Evolutionary conservation across 148 eudicot genomes (phyloP).

Genomic region (Agrostemma githago): DNA sequence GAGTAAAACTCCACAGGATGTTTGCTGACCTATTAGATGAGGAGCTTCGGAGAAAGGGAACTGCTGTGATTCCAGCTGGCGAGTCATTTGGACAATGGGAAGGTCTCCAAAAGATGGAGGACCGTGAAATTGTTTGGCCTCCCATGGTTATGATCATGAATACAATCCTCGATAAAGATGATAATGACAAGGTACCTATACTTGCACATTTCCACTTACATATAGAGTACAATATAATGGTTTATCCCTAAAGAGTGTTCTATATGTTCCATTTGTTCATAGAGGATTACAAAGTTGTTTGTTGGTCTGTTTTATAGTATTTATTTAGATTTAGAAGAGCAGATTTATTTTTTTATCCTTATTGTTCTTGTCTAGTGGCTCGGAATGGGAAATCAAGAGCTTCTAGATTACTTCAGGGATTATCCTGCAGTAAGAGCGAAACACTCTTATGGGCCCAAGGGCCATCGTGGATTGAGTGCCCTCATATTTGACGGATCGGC

Average conservation of each 20-base stretch:
- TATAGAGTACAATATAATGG: not conserved
- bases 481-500: slow-evolving; percentile 64
- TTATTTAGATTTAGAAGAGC: not conserved
- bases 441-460: slow-evolving; percentile 80
- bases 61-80: slow-evolving; percentile 52
- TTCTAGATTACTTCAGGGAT: slow-evolving; percentile 47
- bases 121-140: slow-evolving; percentile 77
- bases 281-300: not conserved
- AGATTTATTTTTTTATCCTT: not conserved
- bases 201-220: not conserved
- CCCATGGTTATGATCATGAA: slow-evolving; percentile 80
- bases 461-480: slow-evolving; percentile 69
- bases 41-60: slow-evolving; percentile 55
- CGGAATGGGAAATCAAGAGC: slow-evolving; percentile 88
- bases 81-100: slow-evolving; percentile 58
- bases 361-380: slow-evolving; percentile 44
- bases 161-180: slow-evolving; percentile 53
- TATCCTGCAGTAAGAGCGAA: slow-evolving; percentile 51
- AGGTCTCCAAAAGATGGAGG: slow-evolving; percentile 35
- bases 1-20: slow-evolving; percentile 62
- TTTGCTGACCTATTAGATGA: slow-evolving; percentile 63
- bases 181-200: slow-evolving; percentile 45
- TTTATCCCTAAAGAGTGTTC: not conserved
- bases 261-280: not conserved
- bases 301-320: not conserved